A percentile compares a stretch with the other conserved stretches of the same genome.
phyloP scores from a whole-genome alignment of 805 yeast genomes.

The Metschnikowia shivogae region DNA sequence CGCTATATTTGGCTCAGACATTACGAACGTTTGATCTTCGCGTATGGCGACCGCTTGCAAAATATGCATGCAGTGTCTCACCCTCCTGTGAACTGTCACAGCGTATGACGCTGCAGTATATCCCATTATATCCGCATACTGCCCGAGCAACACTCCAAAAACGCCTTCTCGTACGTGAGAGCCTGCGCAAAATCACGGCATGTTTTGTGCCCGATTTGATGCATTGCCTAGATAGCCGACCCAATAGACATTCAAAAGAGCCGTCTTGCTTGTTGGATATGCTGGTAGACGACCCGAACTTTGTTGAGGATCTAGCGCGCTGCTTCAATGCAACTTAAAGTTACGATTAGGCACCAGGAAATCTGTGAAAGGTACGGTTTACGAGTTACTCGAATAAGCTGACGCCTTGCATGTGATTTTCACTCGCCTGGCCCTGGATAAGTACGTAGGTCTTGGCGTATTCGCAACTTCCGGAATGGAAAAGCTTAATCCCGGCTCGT shows the following conservation, averaged over 20 bases:
- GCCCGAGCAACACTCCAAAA: too few relatives aligned
- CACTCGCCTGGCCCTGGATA: too few relatives aligned
- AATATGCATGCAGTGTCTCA: too few relatives aligned
- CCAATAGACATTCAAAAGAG: too few relatives aligned
- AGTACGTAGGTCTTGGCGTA: neutral
- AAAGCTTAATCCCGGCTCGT: neutral
- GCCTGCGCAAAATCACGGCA: too few relatives aligned
- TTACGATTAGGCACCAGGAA: neutral
- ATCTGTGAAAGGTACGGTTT: neutral
- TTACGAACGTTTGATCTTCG: neutral
- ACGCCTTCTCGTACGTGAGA: too few relatives aligned
- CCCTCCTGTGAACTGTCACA: too few relatives aligned
- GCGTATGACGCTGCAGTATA: too few relatives aligned
- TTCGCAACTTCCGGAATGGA: neutral
- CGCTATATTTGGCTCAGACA: neutral
- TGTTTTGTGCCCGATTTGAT: too few relatives aligned
- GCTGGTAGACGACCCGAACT: neutral
- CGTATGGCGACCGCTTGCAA: neutral
- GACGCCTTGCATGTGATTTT: too few relatives aligned
- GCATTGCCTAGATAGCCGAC: too few relatives aligned
- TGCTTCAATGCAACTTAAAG: neutral
- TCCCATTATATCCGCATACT: too few relatives aligned
- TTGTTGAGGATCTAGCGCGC: neutral
- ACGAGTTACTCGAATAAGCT: neutral
- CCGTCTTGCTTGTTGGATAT: neutral